Evolutionary conservation across 1,284 basidiomycete species (phyloP), one percentile per base, ranked within the genome.

Genomic region (Ceratobasidium sp.): DNA sequence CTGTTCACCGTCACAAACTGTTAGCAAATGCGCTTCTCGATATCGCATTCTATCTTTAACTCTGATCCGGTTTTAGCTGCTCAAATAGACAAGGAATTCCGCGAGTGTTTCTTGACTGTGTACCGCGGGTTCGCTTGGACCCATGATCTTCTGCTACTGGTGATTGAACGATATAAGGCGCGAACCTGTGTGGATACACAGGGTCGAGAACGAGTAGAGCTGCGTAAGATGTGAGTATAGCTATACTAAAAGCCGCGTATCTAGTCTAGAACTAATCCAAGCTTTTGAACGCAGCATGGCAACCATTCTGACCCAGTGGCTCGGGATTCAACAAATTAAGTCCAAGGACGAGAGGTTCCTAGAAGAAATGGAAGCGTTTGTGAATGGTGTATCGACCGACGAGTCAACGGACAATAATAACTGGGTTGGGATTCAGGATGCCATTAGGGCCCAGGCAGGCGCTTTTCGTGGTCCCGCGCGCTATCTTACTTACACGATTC

Each of bases 101-200:
- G 72, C 33, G 49, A 64, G 20, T 75, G 72, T 20, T 75, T 75
- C 49, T 61, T 75, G 33, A 75, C 60, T 6, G 72, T 75, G 4
- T 75, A 75, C n/a, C 72, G 72, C 23, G 72, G 72, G 33, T 75
- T 75, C 23, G 72, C 72, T 13, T 53, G 26, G 49, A 61, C 46
- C 20, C 60, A 75, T 6, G 72, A 75, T 23, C 20, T 75, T 28
- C 60, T 60, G 23, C 72, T 26, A 13, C 15, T 75, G 49, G 28
- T 75, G 20, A 49, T 75, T 20, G 44, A 75, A 13, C 72, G 49
- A 40, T 75, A 75, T 46, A 75, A 60, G 44, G 10, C 66, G 15
- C 13, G 61, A 23, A 10, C 40, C 1, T 53, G 53, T 39, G 18
- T n/a, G 33, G 18, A 28, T 26, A 28, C 23, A 42, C 42, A 26